phyloP scores from a whole-genome alignment of 495 filamentous ascomycete genomes.

The Hyphodiscus hymeniophilus region DNA sequence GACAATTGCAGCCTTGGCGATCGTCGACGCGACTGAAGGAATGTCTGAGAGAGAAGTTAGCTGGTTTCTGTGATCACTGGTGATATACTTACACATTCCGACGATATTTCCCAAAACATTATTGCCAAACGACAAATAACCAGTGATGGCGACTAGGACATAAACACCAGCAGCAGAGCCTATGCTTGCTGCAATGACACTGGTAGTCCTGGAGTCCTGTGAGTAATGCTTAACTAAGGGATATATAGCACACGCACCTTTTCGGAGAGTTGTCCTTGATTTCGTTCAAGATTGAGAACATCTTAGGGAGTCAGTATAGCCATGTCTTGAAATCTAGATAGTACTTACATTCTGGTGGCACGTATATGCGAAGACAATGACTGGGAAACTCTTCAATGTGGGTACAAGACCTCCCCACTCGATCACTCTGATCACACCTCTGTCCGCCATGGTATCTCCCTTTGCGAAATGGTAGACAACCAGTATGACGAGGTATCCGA shows the following conservation, averaged over 20 bases:
- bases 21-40: conserved; percentile 73
- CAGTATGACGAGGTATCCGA: conserved; percentile 85
- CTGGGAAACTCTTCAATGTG: conserved; percentile 77
- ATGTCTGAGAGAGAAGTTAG: conserved; percentile 35
- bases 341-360: conserved; percentile 88
- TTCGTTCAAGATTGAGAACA: conserved; percentile 98
- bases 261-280: conserved; percentile 68
- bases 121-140: conserved; percentile 90
- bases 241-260: conserved; percentile 6
- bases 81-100: conserved; percentile 59
- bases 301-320: conserved; percentile 42
- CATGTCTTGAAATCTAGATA: neutral
- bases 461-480: conserved; percentile 82
- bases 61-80: conserved; percentile 8
- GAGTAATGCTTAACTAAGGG: neutral
- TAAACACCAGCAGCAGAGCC: conserved; percentile 76
- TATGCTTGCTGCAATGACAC: conserved; percentile 73
- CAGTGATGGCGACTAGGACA: conserved; percentile 85
- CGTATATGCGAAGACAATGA: conserved; percentile 96
- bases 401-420: conserved; percentile 71
- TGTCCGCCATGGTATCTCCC: conserved; percentile 65
- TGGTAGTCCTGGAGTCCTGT: conserved; percentile 51
- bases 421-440: conserved; percentile 64
- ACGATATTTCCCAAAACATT: conserved; percentile 87
- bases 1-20: conserved; percentile 91